These are phyloP conservation scores for Mallotus repandus DNA, from an alignment of 441 rosid species.

Conservation along the genomic window DNA sequence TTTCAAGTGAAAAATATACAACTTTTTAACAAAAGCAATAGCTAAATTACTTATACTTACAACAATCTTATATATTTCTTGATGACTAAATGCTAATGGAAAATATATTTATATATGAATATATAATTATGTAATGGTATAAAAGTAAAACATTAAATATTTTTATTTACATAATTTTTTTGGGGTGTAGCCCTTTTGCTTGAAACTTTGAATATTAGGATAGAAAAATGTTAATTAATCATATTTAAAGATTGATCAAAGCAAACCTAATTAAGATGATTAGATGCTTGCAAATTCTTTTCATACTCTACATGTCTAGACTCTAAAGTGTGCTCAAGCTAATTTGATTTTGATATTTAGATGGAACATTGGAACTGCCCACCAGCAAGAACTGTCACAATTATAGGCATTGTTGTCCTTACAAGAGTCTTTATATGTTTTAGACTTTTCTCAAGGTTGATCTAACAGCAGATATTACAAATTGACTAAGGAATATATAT, in stretches of 20 bases:
- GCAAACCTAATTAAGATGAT: background rate
- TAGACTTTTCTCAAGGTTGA: background rate
- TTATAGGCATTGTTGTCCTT: background rate
- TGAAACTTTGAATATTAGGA: too few relatives aligned
- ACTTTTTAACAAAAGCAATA: too few relatives aligned
- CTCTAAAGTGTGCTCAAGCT: background rate
- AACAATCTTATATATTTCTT: too few relatives aligned
- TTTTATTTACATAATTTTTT: too few relatives aligned
- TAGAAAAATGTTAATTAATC: too few relatives aligned
- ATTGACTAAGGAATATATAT: background rate
- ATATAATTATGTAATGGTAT: too few relatives aligned
- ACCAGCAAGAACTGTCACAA: background rate
- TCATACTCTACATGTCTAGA: background rate
- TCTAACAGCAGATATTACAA: background rate
- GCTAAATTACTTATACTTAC: too few relatives aligned
- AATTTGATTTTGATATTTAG: conserved; percentile 6
- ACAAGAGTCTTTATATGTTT: background rate
- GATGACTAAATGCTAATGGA: too few relatives aligned
- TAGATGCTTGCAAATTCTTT: background rate
- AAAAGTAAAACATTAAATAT: too few relatives aligned
- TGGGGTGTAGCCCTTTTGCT: too few relatives aligned
- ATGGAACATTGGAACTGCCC: conserved; percentile 10
- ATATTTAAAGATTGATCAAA: too few relatives aligned
- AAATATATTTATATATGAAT: too few relatives aligned
- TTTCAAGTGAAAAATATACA: background rate